These are phyloP conservation scores for Suillus clintonianus DNA, from an alignment of 768 basidiomycete species.

Conservation along the genomic window DNA sequence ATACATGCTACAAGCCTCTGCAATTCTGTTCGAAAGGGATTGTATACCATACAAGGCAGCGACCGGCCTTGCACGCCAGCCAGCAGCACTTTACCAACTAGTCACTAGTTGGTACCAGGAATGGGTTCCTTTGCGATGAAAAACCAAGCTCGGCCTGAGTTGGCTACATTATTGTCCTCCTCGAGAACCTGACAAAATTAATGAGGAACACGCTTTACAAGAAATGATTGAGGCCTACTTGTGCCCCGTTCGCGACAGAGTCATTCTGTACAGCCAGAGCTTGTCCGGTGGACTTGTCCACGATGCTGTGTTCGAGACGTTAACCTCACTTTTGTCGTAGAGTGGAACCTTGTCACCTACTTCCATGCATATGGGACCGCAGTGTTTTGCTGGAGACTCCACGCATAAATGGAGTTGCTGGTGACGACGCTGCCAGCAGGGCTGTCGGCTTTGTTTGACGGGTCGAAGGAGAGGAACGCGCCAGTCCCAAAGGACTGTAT, in stretches of 20 bases:
- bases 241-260: background rate
- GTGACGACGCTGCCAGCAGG: background rate
- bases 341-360: background rate
- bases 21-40: too few relatives aligned
- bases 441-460: background rate
- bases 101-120: background rate
- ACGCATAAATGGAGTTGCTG: slow-evolving; percentile 3
- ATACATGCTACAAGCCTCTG: too few relatives aligned
- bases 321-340: background rate
- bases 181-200: background rate
- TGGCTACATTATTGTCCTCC: background rate
- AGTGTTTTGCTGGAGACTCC: background rate
- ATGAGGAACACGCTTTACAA: background rate
- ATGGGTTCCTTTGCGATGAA: slow-evolving; percentile 8
- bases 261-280: background rate
- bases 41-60: too few relatives aligned
- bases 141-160: slow-evolving; percentile 6
- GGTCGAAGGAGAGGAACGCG: background rate
- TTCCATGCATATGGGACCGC: slow-evolving; percentile 6
- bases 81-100: too few relatives aligned
- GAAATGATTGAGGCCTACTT: background rate
- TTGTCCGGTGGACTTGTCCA: background rate
- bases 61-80: too few relatives aligned
- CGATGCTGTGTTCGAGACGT: slow-evolving; percentile 2
- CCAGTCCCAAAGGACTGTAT: slow-evolving; percentile 11